Evolutionary conservation across 2,329 filamentous ascomycete genomes (phyloP), one percentile per base, ranked within the genome.

Genomic region (Colletotrichum acutatum): DNA sequence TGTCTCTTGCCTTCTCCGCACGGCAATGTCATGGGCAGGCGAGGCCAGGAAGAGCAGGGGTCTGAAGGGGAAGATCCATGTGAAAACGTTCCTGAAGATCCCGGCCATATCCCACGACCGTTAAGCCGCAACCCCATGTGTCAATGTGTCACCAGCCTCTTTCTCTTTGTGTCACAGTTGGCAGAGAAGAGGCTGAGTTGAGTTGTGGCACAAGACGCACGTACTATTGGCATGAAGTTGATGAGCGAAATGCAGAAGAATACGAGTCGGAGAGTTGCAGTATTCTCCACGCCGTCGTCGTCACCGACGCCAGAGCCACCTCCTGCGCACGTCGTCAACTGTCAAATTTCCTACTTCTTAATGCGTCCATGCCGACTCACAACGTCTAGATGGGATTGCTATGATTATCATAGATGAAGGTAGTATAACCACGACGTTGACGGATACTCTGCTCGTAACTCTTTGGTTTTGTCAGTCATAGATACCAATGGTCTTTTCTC

Each of bases 41-140:
- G 62, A n/a, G 49, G 46, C 24, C n/a, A 52, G 46, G 49, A 28
- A 30, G 46, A 61, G 30, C 69, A 53, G 52, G 60, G 70, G 59
- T 14, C 0, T 34, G 22, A 22, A 37, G 69, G 57, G 66, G 59
- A 34, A 16, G 54, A 71, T 52, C 70, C 61, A 53, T 57, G 71
- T 30, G 57, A 71, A 64, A 60, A 62, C 59, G 71, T 74, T 58
- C 71, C 71, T 72, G 71, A 59, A 57, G 71, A 74, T 72, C 68
- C 71, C 58, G 46, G 62, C 62, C 61, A 72, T 58, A 67, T 63
- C 52, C 56, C 49, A 74, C 58, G 32, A 63, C 68, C 56, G 70
- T 71, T 62, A 70, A 73, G 71, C 67, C 62, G 71, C 71, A 73
- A 64, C 66, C 42, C 61, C 52, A 49, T 49, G 42, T 49, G 42